Conservation (phyloP, 495 filamentous ascomycete genomes). For the Aspergillus kassunensis region DNA sequence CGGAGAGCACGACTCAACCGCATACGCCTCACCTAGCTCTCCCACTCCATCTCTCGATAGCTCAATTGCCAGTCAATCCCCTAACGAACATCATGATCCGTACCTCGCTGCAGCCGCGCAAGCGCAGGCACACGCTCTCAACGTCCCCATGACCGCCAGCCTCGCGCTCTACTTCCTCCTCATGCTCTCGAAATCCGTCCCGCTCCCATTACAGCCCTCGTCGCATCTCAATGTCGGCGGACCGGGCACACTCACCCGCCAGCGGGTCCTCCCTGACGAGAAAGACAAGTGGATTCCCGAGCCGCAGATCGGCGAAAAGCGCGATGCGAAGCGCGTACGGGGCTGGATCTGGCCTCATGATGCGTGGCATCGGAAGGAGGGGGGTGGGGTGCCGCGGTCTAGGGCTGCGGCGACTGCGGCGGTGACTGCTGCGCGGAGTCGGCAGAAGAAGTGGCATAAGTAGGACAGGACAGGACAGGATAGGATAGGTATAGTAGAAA, state of each 20-base stretch:
- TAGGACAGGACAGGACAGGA: constrained; percentile 12
- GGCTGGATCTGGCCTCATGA: constrained; percentile 87
- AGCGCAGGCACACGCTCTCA: constrained; percentile 19
- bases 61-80: constrained; percentile 18
- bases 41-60: constrained; percentile 22
- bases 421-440: no score
- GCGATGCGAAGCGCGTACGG: constrained; percentile 74
- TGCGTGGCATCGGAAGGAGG: constrained; percentile 55
- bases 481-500: no score
- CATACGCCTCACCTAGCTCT: constrained; percentile 11
- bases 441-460: constrained; percentile 37
- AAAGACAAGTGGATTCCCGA: constrained; percentile 86
- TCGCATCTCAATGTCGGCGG: constrained; percentile 79
- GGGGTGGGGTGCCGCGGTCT: constrained; percentile 29
- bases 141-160: constrained; percentile 61
- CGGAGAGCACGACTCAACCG: background rate
- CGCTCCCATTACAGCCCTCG: constrained; percentile 59
- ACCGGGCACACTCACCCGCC: constrained; percentile 69
- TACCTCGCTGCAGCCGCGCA: no score
- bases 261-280: constrained; percentile 57
- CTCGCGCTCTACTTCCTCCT: constrained; percentile 74
- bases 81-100: no score
- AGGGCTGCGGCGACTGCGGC: constrained; percentile 17
- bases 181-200: constrained; percentile 76
- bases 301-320: constrained; percentile 74